Evolutionary conservation across 2,329 filamentous ascomycete genomes (phyloP).

Genomic region (Tympanopsis confertula): DNA sequence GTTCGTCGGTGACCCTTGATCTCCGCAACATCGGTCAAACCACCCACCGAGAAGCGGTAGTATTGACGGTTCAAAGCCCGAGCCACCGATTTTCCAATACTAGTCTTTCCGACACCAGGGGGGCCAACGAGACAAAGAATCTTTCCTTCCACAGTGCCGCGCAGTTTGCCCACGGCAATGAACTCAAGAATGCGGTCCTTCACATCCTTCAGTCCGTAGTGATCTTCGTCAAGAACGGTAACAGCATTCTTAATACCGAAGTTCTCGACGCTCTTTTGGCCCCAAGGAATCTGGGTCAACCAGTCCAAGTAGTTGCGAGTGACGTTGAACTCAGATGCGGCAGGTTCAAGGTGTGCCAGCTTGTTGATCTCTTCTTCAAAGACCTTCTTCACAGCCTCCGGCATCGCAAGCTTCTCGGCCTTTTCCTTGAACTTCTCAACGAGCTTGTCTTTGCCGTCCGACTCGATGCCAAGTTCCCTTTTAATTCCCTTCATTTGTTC

Average conservation of each 20-base stretch:
- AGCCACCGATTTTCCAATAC: slow-evolving; percentile 96
- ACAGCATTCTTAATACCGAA: slow-evolving; percentile 89
- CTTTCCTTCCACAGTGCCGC: slow-evolving; percentile 94
- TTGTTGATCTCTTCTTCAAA: slow-evolving; percentile 99
- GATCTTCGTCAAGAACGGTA: slow-evolving; percentile 85
- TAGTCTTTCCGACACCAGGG: slow-evolving; percentile 95
- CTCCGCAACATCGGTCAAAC: slow-evolving; percentile 91
- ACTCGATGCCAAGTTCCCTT: slow-evolving; percentile 88
- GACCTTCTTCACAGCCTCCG: slow-evolving; percentile 88
- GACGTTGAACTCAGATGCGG: slow-evolving; percentile 96
- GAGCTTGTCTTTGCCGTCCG: slow-evolving; percentile 94
- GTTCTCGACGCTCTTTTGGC: slow-evolving; percentile 87
- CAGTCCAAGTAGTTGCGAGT: slow-evolving; percentile 97
- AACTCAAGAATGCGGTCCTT: slow-evolving; percentile 98
- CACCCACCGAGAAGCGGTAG: slow-evolving; percentile 95
- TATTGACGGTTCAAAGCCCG: slow-evolving; percentile 90
- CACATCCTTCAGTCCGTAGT: slow-evolving; percentile 93
- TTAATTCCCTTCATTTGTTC: slow-evolving; percentile 99
- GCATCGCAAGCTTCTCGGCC: slow-evolving; percentile 87
- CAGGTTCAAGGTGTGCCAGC: slow-evolving; percentile 84
- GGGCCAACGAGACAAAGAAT: slow-evolving; percentile 96
- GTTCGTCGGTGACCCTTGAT: slow-evolving; percentile 96
- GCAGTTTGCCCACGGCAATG: slow-evolving; percentile 92
- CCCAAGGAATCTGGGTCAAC: slow-evolving; percentile 97
- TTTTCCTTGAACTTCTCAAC: slow-evolving; percentile 97